phyloP scores from a whole-genome alignment of 2,329 filamentous ascomycete species.

The Cadophora gregata region DNA sequence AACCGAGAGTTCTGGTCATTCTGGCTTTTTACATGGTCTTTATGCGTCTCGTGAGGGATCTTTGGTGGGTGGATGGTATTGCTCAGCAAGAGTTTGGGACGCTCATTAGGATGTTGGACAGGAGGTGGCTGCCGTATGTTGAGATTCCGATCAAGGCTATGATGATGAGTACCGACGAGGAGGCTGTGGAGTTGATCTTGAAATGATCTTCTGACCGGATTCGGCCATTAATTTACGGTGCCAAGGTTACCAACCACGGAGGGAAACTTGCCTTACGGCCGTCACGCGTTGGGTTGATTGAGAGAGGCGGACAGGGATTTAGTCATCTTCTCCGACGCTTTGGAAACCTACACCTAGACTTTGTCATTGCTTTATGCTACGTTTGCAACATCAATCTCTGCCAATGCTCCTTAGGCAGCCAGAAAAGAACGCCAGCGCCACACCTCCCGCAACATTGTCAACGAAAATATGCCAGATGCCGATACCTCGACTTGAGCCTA shows the following conservation, averaged over 20 bases:
- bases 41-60: conserved; percentile 26
- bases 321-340: neutral
- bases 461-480: neutral
- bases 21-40: conserved; percentile 35
- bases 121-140: conserved; percentile 28
- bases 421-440: neutral
- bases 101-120: conserved; percentile 24
- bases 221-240: neutral
- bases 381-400: too few relatives aligned
- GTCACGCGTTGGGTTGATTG: neutral
- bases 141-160: conserved; percentile 27
- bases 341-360: neutral
- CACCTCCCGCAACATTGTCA: neutral
- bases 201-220: neutral
- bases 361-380: neutral
- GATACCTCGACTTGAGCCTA: neutral
- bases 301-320: neutral
- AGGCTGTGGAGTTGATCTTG: conserved; percentile 28
- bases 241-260: neutral
- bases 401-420: too few relatives aligned
- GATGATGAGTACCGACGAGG: conserved; percentile 20
- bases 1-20: conserved; percentile 32
- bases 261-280: too few relatives aligned
- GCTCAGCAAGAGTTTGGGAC: conserved; percentile 29
- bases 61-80: conserved; percentile 36